Percentiles rank a stretch among this genome's conserved stretches.
phyloP scores from a whole-genome alignment of 2,329 filamentous ascomycete genomes.

The Claviceps humidiphila region DNA sequence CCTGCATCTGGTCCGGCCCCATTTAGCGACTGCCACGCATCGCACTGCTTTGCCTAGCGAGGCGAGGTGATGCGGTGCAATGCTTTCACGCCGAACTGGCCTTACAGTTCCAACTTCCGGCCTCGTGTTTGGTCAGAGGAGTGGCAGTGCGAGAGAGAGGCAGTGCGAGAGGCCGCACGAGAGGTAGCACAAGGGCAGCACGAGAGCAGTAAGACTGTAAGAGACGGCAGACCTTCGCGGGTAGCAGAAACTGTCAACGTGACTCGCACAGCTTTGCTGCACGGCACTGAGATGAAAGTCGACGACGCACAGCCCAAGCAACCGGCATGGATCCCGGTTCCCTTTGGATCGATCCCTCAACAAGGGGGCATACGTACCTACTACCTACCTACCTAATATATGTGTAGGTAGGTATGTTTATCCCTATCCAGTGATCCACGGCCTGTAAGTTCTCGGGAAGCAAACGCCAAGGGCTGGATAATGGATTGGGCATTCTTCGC shows the following conservation, averaged over 20 bases:
- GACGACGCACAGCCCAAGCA: neutral
- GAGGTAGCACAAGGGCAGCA: neutral
- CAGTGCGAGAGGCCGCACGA: neutral
- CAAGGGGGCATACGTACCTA: no score
- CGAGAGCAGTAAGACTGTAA: neutral
- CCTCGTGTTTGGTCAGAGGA: no score
- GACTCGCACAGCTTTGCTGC: constrained; percentile 2
- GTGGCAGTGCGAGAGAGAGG: neutral
- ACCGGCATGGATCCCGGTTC: no score
- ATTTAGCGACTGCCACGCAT: no score
- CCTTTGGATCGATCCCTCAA: no score
- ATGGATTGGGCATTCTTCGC: neutral
- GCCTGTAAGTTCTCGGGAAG: neutral
- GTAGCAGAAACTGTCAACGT: neutral
- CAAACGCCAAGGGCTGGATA: neutral
- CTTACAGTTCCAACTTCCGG: no score
- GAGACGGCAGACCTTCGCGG: neutral
- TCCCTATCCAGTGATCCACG: neutral
- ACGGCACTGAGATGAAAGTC: neutral
- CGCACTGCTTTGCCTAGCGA: no score
- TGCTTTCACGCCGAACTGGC: no score
- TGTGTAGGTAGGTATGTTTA: neutral
- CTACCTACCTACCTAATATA: neutral
- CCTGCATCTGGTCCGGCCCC: no score
- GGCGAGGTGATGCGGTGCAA: no score